Conservation (phyloP, 1,284 basidiomycete species). For the Leccinum solheimii region DNA sequence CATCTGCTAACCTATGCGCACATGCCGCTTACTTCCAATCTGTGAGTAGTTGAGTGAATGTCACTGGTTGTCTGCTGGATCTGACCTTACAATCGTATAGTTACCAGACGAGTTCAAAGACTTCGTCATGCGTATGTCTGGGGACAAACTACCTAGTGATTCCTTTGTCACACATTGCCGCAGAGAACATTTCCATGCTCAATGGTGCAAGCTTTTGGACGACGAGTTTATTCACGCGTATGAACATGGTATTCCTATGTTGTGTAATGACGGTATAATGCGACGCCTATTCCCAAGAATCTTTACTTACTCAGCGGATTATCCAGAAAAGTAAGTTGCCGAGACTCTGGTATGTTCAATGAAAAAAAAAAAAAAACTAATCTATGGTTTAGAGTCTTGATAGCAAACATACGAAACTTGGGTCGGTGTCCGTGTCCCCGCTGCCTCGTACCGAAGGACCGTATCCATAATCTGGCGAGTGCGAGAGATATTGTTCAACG, state of each 20-base stretch:
- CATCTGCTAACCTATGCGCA: too few species aligned
- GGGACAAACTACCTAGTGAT: too few species aligned
- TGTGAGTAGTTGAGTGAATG: too few species aligned
- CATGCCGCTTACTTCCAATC: too few species aligned
- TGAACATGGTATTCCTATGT: neutral
- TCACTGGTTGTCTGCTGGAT: too few species aligned
- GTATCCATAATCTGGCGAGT: neutral
- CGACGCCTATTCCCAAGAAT: neutral
- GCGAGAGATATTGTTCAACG: neutral
- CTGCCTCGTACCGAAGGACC: neutral
- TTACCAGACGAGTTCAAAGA: too few species aligned
- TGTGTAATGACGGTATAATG: neutral
- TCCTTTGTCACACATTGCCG: too few species aligned
- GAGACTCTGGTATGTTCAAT: too few species aligned
- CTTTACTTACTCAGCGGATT: neutral
- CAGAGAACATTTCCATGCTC: neutral
- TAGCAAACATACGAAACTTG: neutral
- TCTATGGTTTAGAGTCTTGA: neutral
- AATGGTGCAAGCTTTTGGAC: neutral
- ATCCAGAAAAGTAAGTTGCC: neutral
- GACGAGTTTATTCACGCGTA: neutral
- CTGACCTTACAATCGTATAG: too few species aligned
- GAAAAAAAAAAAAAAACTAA: neutral
- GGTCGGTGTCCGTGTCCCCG: neutral
- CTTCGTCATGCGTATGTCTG: too few species aligned